Percentiles rank a stretch among this genome's conserved stretches.
phyloP scores from a whole-genome alignment of 768 basidiomycete species.

The Candolleomyces efflorescens region DNA sequence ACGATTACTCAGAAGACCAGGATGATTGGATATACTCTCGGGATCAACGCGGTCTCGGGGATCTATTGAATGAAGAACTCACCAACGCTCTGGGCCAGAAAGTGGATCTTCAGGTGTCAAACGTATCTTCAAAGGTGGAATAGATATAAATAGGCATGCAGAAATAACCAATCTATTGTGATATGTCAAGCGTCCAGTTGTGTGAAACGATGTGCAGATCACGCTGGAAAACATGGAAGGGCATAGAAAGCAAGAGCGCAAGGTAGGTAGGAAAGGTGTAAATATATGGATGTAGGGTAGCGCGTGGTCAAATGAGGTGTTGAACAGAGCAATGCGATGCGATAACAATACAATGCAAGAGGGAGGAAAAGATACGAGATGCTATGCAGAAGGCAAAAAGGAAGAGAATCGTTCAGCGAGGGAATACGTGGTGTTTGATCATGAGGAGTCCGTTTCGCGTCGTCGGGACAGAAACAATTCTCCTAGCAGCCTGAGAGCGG shows the following conservation, averaged over 20 bases:
- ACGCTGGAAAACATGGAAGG: too few species aligned
- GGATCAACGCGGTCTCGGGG: slow-evolving; percentile 55
- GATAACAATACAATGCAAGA: not conserved
- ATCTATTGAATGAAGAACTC: slow-evolving; percentile 69
- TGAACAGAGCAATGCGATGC: not conserved
- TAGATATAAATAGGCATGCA: not conserved
- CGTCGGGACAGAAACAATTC: slow-evolving; percentile 63
- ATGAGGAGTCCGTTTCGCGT: slow-evolving; percentile 33
- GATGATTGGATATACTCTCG: slow-evolving; percentile 76
- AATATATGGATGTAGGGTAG: too few species aligned
- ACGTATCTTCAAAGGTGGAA: slow-evolving; percentile 14
- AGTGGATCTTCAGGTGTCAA: slow-evolving; percentile 27
- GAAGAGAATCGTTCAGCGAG: slow-evolving; percentile 1
- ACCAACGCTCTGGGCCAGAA: slow-evolving; percentile 25
- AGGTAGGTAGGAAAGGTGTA: too few species aligned
- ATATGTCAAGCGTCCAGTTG: not conserved
- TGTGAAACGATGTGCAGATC: too few species aligned
- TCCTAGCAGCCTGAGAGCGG: slow-evolving; percentile 48
- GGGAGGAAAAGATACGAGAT: not conserved
- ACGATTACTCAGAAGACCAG: slow-evolving; percentile 59
- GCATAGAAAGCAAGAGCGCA: too few species aligned
- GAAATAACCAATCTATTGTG: not conserved
- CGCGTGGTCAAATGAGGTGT: not conserved
- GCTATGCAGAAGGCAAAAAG: not conserved
- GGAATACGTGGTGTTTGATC: slow-evolving; percentile 8